phyloP scores from a whole-genome alignment of 306 rosid species.

The Bauhinia variegata region DNA sequence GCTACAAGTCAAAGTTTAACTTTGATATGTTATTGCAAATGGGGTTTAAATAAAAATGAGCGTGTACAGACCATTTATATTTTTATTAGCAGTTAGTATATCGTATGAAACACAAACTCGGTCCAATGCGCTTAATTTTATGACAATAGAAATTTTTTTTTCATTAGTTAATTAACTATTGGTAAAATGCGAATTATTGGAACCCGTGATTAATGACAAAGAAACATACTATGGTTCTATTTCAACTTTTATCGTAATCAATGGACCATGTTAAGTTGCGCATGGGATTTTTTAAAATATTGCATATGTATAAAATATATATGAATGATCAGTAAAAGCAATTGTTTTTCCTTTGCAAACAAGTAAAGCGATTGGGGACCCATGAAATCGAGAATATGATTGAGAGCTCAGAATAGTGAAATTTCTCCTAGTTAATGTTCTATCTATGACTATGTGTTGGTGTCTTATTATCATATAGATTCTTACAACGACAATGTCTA shows the following conservation, averaged over 20 bases:
- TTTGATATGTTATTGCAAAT: too few species aligned
- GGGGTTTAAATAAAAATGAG: too few species aligned
- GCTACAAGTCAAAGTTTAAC: too few species aligned
- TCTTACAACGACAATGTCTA: conserved; percentile 29
- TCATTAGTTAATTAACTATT: too few species aligned
- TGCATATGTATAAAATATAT: background rate
- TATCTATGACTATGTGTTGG: conserved; percentile 20
- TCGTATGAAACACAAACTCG: too few species aligned
- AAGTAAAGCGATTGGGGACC: too few species aligned
- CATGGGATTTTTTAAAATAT: conserved; percentile 8
- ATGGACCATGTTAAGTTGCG: background rate
- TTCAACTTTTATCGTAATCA: background rate
- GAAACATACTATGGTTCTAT: background rate
- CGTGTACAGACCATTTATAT: too few species aligned
- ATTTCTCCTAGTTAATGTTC: background rate
- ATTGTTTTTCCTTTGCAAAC: conserved; percentile 28
- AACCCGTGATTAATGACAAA: too few species aligned
- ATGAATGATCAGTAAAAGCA: background rate
- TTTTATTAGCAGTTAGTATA: too few species aligned
- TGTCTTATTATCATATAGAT: conserved; percentile 28
- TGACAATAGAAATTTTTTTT: too few species aligned
- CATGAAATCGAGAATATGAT: conserved; percentile 37
- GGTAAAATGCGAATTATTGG: too few species aligned
- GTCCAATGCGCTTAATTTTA: too few species aligned
- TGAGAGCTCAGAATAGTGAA: conserved; percentile 16